Conservation (phyloP, 805 yeast species). For the Schwanniomyces vanrijiae region DNA sequence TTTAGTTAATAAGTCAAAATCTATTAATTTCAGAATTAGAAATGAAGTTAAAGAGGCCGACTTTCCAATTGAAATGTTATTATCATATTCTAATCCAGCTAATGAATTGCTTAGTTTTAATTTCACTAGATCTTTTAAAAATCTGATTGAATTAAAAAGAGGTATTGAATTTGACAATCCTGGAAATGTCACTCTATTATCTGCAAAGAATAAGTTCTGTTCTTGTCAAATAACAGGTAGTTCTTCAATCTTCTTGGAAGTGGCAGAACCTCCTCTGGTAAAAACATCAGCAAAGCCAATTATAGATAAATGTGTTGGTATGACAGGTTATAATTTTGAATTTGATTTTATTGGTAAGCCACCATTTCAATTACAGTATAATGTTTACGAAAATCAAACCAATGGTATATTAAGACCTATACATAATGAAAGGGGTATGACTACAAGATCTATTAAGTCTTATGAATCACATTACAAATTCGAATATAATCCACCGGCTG, state of each 20-base stretch:
- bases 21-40: constrained; percentile 12
- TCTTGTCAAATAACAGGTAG: constrained; percentile 56
- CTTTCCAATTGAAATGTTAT: constrained; percentile 46
- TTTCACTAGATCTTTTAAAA: constrained; percentile 24
- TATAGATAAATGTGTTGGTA: constrained; percentile 87
- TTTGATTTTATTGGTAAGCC: constrained; percentile 79
- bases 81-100: constrained; percentile 26
- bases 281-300: constrained; percentile 56
- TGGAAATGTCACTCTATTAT: constrained; percentile 62
- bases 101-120: constrained; percentile 18
- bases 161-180: constrained; percentile 49
- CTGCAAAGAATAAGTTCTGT: constrained; percentile 63
- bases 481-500: constrained; percentile 71
- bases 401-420: constrained; percentile 33
- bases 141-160: constrained; percentile 20
- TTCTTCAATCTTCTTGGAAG: not conserved
- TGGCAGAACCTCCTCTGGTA: constrained; percentile 41
- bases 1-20: constrained; percentile 19
- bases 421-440: constrained; percentile 28
- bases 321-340: constrained; percentile 70
- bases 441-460: constrained; percentile 29
- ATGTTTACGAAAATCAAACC: constrained; percentile 49
- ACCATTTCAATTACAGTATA: constrained; percentile 71
- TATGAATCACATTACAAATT: constrained; percentile 30
- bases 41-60: constrained; percentile 26